Percentiles rank a stretch among this genome's conserved stretches.
phyloP scores from a whole-genome alignment of 768 basidiomycete species.

The Inosperma sp. region DNA sequence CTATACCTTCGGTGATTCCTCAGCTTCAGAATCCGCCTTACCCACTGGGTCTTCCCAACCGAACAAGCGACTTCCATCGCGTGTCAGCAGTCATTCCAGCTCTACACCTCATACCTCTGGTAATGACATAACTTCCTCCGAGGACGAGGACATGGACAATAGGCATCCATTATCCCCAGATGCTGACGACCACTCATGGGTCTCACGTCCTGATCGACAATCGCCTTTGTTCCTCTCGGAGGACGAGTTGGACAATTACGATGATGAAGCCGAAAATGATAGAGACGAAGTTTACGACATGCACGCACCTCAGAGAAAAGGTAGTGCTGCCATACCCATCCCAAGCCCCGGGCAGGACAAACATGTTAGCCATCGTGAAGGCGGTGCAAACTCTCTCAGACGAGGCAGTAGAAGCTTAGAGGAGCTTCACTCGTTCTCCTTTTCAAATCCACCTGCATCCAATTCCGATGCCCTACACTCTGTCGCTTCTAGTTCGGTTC shows the following conservation, averaged over 20 bases:
- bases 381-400: slow-evolving; percentile 52
- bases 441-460: slow-evolving; percentile 8
- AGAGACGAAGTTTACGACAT: slow-evolving; percentile 35
- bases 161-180: slow-evolving; percentile 30
- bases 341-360: slow-evolving; percentile 33
- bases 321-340: slow-evolving; percentile 60
- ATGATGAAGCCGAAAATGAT: slow-evolving; percentile 44
- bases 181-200: slow-evolving; percentile 6
- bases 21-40: slow-evolving; percentile 42
- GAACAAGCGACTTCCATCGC: slow-evolving; percentile 21
- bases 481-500: slow-evolving; percentile 37
- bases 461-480: slow-evolving; percentile 17
- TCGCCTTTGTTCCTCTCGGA: slow-evolving; percentile 26
- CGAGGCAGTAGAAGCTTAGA: slow-evolving; percentile 60
- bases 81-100: slow-evolving; percentile 27
- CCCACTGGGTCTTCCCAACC: slow-evolving; percentile 32
- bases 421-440: slow-evolving; percentile 29
- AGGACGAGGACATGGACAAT: slow-evolving; percentile 33
- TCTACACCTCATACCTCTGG: slow-evolving; percentile 33
- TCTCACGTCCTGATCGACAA: slow-evolving; percentile 9
- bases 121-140: slow-evolving; percentile 33
- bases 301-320: slow-evolving; percentile 34
- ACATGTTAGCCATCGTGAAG: slow-evolving; percentile 29
- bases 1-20: slow-evolving; percentile 47
- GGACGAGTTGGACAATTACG: slow-evolving; percentile 33